Conservation (phyloP, 2,329 filamentous ascomycete genomes). For the Aureobasidium lini region DNA sequence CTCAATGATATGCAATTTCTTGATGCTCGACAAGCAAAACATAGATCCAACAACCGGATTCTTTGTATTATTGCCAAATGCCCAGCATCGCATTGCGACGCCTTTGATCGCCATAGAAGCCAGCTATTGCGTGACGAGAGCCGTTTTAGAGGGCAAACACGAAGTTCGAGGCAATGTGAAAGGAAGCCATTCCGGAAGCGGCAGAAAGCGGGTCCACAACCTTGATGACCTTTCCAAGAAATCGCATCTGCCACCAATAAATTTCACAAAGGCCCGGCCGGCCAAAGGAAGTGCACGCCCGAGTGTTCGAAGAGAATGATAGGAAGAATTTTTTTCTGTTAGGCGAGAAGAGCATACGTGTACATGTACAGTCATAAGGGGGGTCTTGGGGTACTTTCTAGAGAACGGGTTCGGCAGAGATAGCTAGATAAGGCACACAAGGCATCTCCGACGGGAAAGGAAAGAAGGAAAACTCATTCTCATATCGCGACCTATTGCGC, state of each 20-base stretch:
- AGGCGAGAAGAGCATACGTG: background rate
- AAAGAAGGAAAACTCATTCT: background rate
- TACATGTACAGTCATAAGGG: slow-evolving; percentile 7
- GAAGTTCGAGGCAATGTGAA: background rate
- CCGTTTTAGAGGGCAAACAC: background rate
- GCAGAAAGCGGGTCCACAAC: slow-evolving; percentile 1
- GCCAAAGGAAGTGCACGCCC: background rate
- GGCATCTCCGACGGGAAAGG: background rate
- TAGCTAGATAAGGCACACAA: slow-evolving; percentile 5
- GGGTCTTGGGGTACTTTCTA: background rate
- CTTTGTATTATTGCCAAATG: background rate
- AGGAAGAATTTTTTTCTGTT: background rate
- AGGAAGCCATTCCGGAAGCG: background rate
- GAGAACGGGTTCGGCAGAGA: background rate
- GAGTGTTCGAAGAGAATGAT: background rate
- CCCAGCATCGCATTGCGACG: slow-evolving; percentile 1
- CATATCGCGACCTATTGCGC: background rate
- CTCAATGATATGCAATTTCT: background rate
- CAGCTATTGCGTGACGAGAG: background rate
- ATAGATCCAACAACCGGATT: background rate
- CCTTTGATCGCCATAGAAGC: background rate
- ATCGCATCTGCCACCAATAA: background rate
- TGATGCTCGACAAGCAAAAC: background rate
- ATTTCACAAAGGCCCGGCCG: background rate
- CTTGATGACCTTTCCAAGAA: slow-evolving; percentile 1